These are phyloP conservation scores for Omphalea diandra DNA, from an alignment of 441 rosid genomes.

Conservation along the genomic window DNA sequence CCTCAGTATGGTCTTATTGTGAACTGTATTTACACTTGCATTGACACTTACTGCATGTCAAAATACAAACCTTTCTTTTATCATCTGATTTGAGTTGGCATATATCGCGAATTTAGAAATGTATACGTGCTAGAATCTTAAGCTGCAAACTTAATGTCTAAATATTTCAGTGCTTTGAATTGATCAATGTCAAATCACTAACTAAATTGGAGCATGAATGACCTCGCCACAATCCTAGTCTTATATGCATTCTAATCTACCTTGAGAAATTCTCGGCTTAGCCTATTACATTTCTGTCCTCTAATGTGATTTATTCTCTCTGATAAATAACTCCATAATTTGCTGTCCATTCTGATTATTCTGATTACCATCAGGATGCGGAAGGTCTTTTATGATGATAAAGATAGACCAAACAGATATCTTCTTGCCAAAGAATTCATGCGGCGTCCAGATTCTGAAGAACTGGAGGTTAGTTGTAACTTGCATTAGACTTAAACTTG, in stretches of 20 bases:
- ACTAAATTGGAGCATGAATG: too few species aligned
- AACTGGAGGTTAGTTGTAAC: constrained; percentile 77
- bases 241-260: background rate
- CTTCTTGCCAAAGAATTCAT: constrained; percentile 83
- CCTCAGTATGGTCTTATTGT: too few species aligned
- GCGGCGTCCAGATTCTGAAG: constrained; percentile 86
- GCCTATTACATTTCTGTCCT: background rate
- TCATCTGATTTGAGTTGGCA: too few species aligned
- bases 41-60: too few species aligned
- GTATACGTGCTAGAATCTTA: too few species aligned
- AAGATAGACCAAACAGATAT: constrained; percentile 73
- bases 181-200: background rate
- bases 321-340: background rate
- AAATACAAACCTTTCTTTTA: too few species aligned
- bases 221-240: too few species aligned
- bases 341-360: background rate
- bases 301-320: background rate
- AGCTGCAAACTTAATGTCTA: background rate
- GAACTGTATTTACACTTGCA: too few species aligned
- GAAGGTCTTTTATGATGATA: constrained; percentile 91
- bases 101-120: too few species aligned
- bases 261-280: background rate
- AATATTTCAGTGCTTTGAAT: background rate
- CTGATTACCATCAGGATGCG: constrained; percentile 45
- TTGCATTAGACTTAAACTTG: background rate